Evolutionary conservation across 495 filamentous ascomycete genomes (phyloP).

Genomic region (Tuber aestivum): DNA sequence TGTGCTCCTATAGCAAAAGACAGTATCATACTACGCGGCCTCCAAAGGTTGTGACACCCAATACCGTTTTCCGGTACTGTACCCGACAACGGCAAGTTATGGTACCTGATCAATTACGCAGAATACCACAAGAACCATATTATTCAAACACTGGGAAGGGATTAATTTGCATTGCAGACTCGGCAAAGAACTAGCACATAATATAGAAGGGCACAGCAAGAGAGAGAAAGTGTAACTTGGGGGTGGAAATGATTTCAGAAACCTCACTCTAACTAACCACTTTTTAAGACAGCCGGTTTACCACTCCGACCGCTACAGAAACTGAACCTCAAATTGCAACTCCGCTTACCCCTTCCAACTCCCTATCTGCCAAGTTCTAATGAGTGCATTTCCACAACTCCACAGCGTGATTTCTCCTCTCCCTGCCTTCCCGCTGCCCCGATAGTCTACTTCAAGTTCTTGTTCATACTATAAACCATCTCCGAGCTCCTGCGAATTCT

Average conservation of each 20-base stretch:
- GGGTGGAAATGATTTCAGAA: neutral
- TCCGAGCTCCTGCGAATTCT: no score
- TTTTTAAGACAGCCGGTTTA: no score
- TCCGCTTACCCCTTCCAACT: neutral
- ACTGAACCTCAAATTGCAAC: neutral
- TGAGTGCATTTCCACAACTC: neutral
- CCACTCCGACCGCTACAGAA: neutral
- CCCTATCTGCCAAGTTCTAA: neutral
- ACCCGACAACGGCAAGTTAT: no score
- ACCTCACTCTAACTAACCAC: neutral
- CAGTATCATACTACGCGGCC: no score
- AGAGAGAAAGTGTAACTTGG: no score
- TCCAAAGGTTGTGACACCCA: no score
- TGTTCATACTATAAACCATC: neutral
- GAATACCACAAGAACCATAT: no score
- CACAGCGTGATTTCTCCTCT: accelerated
- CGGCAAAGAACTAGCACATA: neutral
- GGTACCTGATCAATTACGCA: no score
- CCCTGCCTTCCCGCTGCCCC: neutral
- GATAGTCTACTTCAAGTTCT: neutral
- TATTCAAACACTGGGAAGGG: neutral
- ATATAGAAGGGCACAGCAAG: no score
- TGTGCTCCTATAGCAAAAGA: no score
- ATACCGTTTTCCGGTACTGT: no score
- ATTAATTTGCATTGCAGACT: neutral